Conservation (phyloP, 176 grass and related monocot species). For the Oryza officinalis region DNA sequence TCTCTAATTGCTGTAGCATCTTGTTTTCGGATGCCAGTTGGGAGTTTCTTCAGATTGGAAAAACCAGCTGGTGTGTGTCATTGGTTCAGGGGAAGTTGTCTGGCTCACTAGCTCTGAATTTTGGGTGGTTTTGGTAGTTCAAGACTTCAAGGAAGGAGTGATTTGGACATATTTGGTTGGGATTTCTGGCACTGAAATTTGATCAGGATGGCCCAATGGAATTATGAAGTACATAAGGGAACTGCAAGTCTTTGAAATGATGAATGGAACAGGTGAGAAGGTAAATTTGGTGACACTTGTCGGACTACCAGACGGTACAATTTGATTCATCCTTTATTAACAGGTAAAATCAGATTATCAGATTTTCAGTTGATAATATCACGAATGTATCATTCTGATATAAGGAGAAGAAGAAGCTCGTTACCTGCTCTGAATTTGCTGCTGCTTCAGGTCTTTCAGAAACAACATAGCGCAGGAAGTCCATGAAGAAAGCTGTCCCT, state of each 20-base stretch:
- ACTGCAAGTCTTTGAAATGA: not conserved
- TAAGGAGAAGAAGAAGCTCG: not conserved
- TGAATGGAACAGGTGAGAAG: not conserved
- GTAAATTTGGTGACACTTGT: not conserved
- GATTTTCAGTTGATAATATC: not conserved
- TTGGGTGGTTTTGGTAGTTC: not conserved
- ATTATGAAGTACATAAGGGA: no score
- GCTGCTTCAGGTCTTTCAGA: constrained; percentile 33
- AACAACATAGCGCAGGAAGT: constrained; percentile 51
- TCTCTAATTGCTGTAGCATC: not conserved
- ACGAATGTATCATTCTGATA: not conserved
- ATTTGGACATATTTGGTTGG: not conserved
- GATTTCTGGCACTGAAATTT: not conserved
- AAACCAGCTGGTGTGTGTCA: not conserved
- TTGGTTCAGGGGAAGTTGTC: not conserved
- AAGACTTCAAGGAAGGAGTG: not conserved
- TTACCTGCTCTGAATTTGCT: constrained; percentile 36
- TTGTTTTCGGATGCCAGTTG: not conserved
- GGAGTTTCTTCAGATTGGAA: constrained; percentile 8
- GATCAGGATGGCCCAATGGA: no score
- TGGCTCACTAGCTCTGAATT: not conserved
- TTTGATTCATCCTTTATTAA: not conserved
- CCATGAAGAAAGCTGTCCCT: constrained; percentile 56
- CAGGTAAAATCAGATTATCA: not conserved
- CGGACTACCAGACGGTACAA: not conserved